A percentile compares a stretch with the other conserved stretches of the same genome.
phyloP scores from a whole-genome alignment of 164 flowering plant species.

The Magnolia changhungtana region DNA sequence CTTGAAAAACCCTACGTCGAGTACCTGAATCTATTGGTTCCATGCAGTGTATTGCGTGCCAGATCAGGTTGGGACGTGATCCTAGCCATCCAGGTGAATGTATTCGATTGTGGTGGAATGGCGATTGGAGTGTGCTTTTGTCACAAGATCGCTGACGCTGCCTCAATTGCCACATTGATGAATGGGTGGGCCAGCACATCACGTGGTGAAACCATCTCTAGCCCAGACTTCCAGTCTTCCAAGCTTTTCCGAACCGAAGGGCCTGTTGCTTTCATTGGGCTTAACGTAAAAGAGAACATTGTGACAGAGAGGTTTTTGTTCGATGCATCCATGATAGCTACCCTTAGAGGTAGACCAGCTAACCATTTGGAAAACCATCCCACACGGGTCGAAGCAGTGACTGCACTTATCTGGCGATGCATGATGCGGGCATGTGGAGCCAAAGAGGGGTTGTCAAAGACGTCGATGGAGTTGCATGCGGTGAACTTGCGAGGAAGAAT shows the following conservation, averaged over 20 bases:
- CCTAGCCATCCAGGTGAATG: not conserved
- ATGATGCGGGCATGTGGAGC: not conserved
- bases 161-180: not conserved
- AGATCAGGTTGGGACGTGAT: not conserved
- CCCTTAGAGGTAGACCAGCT: not conserved
- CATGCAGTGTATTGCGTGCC: not conserved
- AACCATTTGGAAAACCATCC: not conserved
- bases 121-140: not conserved
- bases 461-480: not conserved
- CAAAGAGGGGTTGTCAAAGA: not conserved
- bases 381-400: conserved; percentile 2
- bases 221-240: not conserved
- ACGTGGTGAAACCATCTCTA: not conserved
- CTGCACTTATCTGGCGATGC: conserved; percentile 5
- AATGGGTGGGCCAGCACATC: not conserved
- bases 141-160: not conserved
- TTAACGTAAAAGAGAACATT: not conserved
- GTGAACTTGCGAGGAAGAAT: conserved; percentile 10
- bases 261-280: not conserved
- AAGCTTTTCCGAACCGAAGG: not conserved
- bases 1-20: not conserved
- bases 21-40: not conserved
- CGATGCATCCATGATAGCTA: not conserved
- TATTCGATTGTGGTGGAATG: conserved; percentile 8
- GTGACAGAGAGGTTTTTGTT: not conserved